phyloP scores from a whole-genome alignment of 768 basidiomycete genomes.

The Xerocomus brunneocitrinus region DNA sequence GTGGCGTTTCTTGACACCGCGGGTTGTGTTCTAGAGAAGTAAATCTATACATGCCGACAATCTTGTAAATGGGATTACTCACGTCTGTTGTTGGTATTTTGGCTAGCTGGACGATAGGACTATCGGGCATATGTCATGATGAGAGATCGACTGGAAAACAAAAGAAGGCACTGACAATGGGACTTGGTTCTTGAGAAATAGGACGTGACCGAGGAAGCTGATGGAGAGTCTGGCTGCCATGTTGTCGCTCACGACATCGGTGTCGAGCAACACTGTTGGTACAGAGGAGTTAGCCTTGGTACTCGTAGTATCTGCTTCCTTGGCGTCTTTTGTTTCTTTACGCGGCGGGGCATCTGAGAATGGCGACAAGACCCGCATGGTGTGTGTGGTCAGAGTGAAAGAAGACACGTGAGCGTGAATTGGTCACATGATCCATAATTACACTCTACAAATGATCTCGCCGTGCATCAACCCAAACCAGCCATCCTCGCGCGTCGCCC shows the following conservation, averaged over 20 bases:
- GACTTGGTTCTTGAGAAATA: constrained; percentile 75
- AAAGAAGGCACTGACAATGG: constrained; percentile 57
- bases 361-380: constrained; percentile 15
- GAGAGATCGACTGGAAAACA: neutral
- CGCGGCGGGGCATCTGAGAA: neutral
- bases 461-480: neutral
- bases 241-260: constrained; percentile 47
- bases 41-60: neutral
- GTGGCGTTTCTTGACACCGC: constrained; percentile 52
- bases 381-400: neutral
- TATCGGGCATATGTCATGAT: constrained; percentile 19
- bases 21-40: constrained; percentile 36
- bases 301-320: neutral
- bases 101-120: constrained; percentile 62
- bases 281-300: constrained; percentile 17
- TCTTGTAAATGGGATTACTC: constrained; percentile 4
- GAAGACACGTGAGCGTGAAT: neutral
- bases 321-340: no score
- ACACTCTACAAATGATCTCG: neutral
- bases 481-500: neutral
- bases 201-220: constrained; percentile 60
- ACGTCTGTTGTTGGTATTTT: constrained; percentile 50
- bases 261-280: constrained; percentile 45
- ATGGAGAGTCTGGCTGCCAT: constrained; percentile 63
- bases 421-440: neutral